Evolutionary conservation across 1,284 basidiomycete genomes (phyloP).

Genomic region (Calocybe gambosa): DNA sequence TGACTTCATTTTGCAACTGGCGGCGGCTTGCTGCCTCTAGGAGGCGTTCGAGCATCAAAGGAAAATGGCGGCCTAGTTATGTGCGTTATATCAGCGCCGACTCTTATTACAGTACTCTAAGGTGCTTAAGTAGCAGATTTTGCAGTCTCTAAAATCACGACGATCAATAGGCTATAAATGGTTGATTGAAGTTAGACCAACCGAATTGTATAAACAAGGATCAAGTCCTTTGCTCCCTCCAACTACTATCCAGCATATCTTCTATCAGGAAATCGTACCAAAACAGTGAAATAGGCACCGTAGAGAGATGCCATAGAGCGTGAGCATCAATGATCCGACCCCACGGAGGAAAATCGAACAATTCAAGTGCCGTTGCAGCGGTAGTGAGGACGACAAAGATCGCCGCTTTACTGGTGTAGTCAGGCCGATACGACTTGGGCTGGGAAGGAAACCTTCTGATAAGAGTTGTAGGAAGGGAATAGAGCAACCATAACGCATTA

Average conservation of each 20-base stretch:
- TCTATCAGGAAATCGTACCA: slow-evolving; percentile 84
- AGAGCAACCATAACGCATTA: slow-evolving; percentile 83
- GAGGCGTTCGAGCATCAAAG: too few relatives aligned
- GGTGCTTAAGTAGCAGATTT: too few relatives aligned
- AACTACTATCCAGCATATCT: slow-evolving; percentile 58
- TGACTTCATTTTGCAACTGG: too few relatives aligned
- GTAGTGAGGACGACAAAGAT: slow-evolving; percentile 70
- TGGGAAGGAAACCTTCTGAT: slow-evolving; percentile 49
- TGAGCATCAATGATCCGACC: slow-evolving; percentile 84
- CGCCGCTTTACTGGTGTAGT: slow-evolving; percentile 48
- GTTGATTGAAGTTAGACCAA: not conserved
- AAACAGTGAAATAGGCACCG: slow-evolving; percentile 69
- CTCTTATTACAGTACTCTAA: too few relatives aligned
- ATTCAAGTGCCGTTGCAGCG: slow-evolving; percentile 74
- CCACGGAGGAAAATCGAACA: slow-evolving; percentile 90
- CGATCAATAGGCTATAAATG: too few relatives aligned
- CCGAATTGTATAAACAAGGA: not conserved
- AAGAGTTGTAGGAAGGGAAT: slow-evolving; percentile 53
- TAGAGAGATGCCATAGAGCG: slow-evolving; percentile 89
- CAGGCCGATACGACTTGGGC: slow-evolving; percentile 47
- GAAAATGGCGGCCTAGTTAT: too few relatives aligned
- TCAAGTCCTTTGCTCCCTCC: slow-evolving; percentile 33
- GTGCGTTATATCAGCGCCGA: too few relatives aligned
- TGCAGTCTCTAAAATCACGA: too few relatives aligned
- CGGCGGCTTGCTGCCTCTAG: too few relatives aligned